These are phyloP conservation scores for Wallacemonas collosoma DNA, from an alignment of 208 protist species.

Conservation along the genomic window DNA sequence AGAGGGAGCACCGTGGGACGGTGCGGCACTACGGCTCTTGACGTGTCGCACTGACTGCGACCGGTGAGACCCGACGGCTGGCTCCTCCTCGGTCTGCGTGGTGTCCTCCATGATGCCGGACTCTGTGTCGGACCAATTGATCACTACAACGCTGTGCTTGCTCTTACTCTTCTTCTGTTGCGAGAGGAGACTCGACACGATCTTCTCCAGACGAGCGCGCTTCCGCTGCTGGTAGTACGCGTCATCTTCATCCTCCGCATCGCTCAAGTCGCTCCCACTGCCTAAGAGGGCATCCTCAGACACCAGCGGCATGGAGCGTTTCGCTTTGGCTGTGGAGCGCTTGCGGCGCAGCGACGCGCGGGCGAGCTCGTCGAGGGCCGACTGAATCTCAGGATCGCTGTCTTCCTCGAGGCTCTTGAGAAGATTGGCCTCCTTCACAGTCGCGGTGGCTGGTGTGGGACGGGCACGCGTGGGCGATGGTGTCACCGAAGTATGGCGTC, in stretches of 20 bases:
- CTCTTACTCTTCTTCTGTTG: slow-evolving; percentile 59
- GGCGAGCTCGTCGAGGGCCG: slow-evolving; percentile 46
- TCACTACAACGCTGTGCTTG: slow-evolving; percentile 84
- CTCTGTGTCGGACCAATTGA: slow-evolving; percentile 72
- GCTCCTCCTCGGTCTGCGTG: slow-evolving; percentile 8
- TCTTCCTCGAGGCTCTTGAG: slow-evolving; percentile 46
- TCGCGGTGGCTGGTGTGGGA: slow-evolving; percentile 34
- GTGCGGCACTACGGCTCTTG: slow-evolving; percentile 25
- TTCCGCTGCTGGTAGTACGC: slow-evolving; percentile 32
- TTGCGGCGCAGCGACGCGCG: slow-evolving; percentile 25
- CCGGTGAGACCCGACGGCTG: neutral
- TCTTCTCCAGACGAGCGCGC: slow-evolving; percentile 60
- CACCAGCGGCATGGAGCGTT: slow-evolving; percentile 51
- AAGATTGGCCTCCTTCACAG: slow-evolving; percentile 32
- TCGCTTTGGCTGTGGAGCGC: slow-evolving; percentile 17
- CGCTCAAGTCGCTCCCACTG: slow-evolving; percentile 21
- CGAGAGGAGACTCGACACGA: slow-evolving; percentile 65
- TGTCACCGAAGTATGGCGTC: slow-evolving; percentile 47
- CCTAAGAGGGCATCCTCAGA: slow-evolving; percentile 32
- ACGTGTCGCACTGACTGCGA: slow-evolving; percentile 19
- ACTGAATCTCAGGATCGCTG: slow-evolving; percentile 55
- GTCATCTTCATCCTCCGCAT: slow-evolving; percentile 19
- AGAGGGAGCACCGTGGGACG: neutral
- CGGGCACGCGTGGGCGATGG: slow-evolving; percentile 39
- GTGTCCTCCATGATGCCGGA: slow-evolving; percentile 17